Evolutionary conservation across 2,329 filamentous ascomycete species (phyloP), one percentile per base, ranked within the genome.

Genomic region (Pseudogymnoascus sp.): DNA sequence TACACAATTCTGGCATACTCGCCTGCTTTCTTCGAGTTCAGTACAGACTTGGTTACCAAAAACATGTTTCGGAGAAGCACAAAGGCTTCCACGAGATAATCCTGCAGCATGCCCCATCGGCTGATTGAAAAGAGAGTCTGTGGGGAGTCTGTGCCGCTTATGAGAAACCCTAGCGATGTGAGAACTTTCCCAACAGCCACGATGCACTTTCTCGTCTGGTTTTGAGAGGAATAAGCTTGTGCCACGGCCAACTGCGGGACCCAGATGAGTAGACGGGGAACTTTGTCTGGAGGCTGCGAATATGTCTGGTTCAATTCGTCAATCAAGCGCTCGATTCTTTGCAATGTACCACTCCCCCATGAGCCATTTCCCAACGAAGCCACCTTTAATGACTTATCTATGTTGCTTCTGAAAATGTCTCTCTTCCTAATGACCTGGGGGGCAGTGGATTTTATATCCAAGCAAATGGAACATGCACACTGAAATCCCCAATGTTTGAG

Each of bases 401-500:
- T 17, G 15, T 9, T 28, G 7, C 13, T 33, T 8, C 47, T 57
- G 9, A 57, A n/a, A 26, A 11, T n/a, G 13, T 57, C 26, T 33
- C 47, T 28, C 10, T 57, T 57, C n/a, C 10, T 26, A 2, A 19
- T 2, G 4, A 57, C 47, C 1, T 5, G 4, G 9, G 47, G n/a
- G 1, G 26, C 9, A 4, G 47, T 33, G 13, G 47, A 33, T 33
- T 57, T 33, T 5, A 1, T 2, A 19, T 57, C 47, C 9, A n/a
- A 57, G n/a, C 26, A 57, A 13, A 57, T 57, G 26, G 26, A 67
- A 31, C 80, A 82, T 1, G 62, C 61, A 62, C 80, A 82, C 1
- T 19, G 64, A 53, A 82, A 81, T 0, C 73, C 75, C 78, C 79
- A 81, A 5, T 63, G 38, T 1, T 64, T 40, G 15, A 78, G 63